Evolutionary conservation across 768 basidiomycete species (phyloP).

Genomic region (Tulasnella sp.): DNA sequence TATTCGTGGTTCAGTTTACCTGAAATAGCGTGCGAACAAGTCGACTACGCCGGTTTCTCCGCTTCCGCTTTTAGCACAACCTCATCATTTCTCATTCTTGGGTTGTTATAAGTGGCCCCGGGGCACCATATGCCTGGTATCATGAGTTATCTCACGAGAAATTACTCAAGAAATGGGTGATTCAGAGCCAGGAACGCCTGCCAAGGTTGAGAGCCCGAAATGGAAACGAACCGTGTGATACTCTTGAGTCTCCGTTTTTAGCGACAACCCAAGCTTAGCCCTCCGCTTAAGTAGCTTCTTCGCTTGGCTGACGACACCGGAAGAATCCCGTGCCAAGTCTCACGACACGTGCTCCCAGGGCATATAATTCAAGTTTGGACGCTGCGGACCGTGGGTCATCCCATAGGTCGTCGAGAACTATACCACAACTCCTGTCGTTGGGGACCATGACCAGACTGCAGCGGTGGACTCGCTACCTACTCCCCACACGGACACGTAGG

Average conservation of each 20-base stretch:
- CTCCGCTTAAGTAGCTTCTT: neutral
- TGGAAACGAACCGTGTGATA: conserved; percentile 10
- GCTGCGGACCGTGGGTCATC: neutral
- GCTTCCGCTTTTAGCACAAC: neutral
- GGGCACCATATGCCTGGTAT: neutral
- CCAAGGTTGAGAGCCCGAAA: neutral
- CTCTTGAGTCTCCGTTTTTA: neutral
- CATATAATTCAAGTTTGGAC: neutral
- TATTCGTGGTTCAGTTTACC: conserved; percentile 2
- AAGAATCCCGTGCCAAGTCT: neutral
- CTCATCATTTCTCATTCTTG: neutral
- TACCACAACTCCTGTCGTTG: too few species aligned
- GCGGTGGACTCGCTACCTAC: too few species aligned
- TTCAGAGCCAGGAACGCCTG: neutral
- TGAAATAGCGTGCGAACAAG: conserved; percentile 9
- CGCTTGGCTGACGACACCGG: conserved; percentile 8
- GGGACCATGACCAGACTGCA: too few species aligned
- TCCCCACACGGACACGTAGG: too few species aligned
- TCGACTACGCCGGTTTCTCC: conserved; percentile 2
- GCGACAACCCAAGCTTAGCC: neutral
- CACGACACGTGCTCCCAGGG: neutral
- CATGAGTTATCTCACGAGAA: neutral
- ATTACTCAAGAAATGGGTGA: neutral
- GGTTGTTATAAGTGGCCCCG: neutral
- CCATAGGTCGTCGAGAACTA: neutral